Evolutionary conservation across 371 early-diverging fungal genomes (phyloP).

Genomic region (Coemansia sp.): DNA sequence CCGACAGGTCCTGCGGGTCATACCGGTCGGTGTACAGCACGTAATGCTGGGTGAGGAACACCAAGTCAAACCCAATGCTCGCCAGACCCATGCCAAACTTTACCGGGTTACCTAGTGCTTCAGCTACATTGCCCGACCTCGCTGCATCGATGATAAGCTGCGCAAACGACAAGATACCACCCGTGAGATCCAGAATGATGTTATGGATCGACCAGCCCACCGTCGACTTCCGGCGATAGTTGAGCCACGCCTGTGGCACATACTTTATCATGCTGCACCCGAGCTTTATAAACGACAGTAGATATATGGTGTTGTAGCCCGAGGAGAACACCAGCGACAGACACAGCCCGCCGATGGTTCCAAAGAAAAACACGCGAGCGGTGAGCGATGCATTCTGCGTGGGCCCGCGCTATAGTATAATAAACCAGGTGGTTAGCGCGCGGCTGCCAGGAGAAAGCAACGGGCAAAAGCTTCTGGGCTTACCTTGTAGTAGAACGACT

Average conservation of each 20-base stretch:
- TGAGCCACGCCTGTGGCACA: slow-evolving; percentile 82
- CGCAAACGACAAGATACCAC: slow-evolving; percentile 75
- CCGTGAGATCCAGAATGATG: slow-evolving; percentile 87
- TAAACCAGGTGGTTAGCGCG: no score
- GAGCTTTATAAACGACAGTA: slow-evolving; percentile 79
- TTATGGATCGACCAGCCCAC: slow-evolving; percentile 92
- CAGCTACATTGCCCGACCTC: slow-evolving; percentile 59
- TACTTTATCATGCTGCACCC: slow-evolving; percentile 80
- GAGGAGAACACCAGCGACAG: slow-evolving; percentile 9
- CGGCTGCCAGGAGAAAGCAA: no score
- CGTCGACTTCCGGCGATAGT: slow-evolving; percentile 76
- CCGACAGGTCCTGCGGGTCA: slow-evolving; percentile 6
- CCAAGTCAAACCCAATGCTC: slow-evolving; percentile 75
- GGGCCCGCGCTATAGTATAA: slow-evolving; percentile 4
- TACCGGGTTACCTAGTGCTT: slow-evolving; percentile 58
- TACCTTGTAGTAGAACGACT: slow-evolving; percentile 77
- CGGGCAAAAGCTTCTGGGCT: background rate
- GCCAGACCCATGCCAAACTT: slow-evolving; percentile 77
- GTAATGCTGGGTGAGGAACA: slow-evolving; percentile 87
- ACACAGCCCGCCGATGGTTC: slow-evolving; percentile 8
- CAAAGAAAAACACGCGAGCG: slow-evolving; percentile 20
- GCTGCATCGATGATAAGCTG: slow-evolving; percentile 81
- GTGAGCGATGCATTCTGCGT: slow-evolving; percentile 21
- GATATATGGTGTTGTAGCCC: slow-evolving; percentile 55
- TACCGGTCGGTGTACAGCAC: slow-evolving; percentile 57